A percentile compares a stretch with the other conserved stretches of the same genome.
Conservation (phyloP, 371 early-diverging fungal species). For the Rhizopus microsporus region DNA sequence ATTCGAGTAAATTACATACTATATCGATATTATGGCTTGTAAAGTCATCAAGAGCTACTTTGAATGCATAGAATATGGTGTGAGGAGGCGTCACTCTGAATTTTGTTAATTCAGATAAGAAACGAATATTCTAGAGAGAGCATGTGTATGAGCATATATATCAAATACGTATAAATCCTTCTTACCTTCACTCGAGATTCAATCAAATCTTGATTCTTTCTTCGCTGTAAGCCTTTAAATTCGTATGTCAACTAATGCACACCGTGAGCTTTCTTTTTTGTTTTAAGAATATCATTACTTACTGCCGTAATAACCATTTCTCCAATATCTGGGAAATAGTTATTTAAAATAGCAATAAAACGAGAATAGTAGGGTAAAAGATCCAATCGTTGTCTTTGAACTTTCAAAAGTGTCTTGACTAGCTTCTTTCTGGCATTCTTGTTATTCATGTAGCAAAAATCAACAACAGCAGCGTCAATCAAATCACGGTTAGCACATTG, state of each 20-base stretch:
- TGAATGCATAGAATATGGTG: conserved; percentile 80
- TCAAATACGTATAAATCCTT: background rate
- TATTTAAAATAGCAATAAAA: conserved; percentile 83
- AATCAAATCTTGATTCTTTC: conserved; percentile 68
- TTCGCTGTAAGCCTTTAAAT: conserved; percentile 71
- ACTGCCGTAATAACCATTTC: conserved; percentile 66
- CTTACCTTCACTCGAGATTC: conserved; percentile 75
- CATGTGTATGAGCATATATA: background rate
- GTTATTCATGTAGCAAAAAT: conserved; percentile 90
- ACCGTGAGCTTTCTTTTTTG: background rate
- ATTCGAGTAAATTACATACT: conserved; percentile 81
- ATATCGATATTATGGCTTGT: conserved; percentile 82
- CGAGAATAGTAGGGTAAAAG: conserved; percentile 91
- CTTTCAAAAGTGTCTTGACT: conserved; percentile 71
- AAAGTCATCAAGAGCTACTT: conserved; percentile 85
- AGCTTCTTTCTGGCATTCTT: conserved; percentile 79
- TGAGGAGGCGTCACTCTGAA: conserved; percentile 84
- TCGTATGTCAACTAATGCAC: conserved; percentile 66
- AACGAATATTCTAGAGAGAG: conserved; percentile 70
- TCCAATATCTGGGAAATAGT: conserved; percentile 86
- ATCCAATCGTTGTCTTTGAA: conserved; percentile 83
- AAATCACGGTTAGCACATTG: conserved; percentile 78
- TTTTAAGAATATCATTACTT: conserved; percentile 11
- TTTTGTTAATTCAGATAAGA: conserved; percentile 89
- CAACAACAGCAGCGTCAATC: conserved; percentile 89